phyloP scores from a whole-genome alignment of 345 rosid genomes.

The Lepidium didymum region DNA sequence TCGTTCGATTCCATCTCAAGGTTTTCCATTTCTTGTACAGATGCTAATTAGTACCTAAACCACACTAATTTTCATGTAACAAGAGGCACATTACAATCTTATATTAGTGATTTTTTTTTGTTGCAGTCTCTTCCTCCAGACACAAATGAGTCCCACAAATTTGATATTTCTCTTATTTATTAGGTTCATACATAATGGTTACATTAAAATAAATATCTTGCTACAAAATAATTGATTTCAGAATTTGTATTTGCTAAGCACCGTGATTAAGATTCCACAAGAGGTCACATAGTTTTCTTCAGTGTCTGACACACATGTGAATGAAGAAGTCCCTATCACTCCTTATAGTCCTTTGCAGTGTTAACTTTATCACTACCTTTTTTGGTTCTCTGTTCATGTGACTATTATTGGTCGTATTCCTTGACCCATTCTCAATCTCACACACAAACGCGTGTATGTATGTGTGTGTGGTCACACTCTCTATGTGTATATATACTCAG shows the following conservation, averaged over 20 bases:
- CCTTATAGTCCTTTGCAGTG: constrained; percentile 8
- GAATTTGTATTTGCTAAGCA: not conserved
- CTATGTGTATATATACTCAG: not conserved
- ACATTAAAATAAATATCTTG: not conserved
- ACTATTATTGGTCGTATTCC: constrained; percentile 23
- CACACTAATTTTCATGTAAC: not conserved
- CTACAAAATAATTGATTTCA: not conserved
- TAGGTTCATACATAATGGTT: not conserved
- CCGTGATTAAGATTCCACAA: not conserved
- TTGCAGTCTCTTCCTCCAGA: not conserved
- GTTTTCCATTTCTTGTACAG: constrained; percentile 15
- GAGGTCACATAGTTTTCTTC: constrained; percentile 8
- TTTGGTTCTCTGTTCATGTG: constrained; percentile 28
- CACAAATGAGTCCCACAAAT: not conserved
- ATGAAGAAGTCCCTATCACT: constrained; percentile 10
- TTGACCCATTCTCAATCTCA: constrained; percentile 10
- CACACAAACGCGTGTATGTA: not conserved
- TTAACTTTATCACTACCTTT: constrained; percentile 3
- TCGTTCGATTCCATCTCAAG: not conserved
- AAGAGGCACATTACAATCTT: not conserved
- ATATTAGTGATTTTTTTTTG: not conserved
- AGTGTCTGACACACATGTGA: constrained; percentile 28
- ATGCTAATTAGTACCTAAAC: not conserved
- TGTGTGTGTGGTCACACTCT: not conserved
- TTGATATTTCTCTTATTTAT: not conserved